phyloP scores from a whole-genome alignment of 495 filamentous ascomycete species.

The Penicillium bialowiezense region DNA sequence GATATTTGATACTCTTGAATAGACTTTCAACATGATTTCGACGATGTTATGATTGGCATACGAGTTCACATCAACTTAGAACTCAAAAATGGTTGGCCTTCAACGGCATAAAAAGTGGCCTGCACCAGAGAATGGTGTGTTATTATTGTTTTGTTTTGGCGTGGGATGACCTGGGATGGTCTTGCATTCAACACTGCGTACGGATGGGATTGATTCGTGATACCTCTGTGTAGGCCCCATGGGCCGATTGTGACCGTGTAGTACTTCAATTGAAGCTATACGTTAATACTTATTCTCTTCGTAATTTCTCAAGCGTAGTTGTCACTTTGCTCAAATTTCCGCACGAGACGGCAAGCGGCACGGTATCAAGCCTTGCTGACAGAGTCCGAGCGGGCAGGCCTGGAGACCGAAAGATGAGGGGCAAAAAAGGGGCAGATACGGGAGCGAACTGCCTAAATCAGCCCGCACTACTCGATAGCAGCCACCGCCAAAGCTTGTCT shows the following conservation, averaged over 20 bases:
- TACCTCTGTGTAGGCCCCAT: constrained; percentile 18
- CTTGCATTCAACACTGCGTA: constrained; percentile 51
- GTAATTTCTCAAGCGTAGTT: no score
- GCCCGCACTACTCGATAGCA: no score
- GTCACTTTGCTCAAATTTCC: no score
- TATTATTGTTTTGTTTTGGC: constrained; percentile 33
- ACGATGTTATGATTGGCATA: constrained; percentile 59
- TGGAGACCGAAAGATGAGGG: no score
- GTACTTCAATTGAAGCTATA: constrained; percentile 14
- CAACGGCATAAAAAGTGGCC: constrained; percentile 60
- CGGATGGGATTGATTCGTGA: constrained; percentile 34
- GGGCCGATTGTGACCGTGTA: constrained; percentile 16
- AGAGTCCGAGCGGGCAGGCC: no score
- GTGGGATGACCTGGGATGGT: constrained; percentile 39
- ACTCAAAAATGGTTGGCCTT: constrained; percentile 60
- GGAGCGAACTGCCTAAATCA: no score
- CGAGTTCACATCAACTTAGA: constrained; percentile 47
- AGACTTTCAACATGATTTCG: constrained; percentile 61
- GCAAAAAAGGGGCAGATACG: no score
- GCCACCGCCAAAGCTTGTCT: no score
- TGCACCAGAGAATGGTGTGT: constrained; percentile 38
- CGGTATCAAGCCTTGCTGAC: no score
- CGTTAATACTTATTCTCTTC: not conserved
- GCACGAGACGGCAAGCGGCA: no score
- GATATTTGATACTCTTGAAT: constrained; percentile 39